Evolutionary conservation across 768 basidiomycete genomes (phyloP).

Genomic region (Tulasnella sp.): DNA sequence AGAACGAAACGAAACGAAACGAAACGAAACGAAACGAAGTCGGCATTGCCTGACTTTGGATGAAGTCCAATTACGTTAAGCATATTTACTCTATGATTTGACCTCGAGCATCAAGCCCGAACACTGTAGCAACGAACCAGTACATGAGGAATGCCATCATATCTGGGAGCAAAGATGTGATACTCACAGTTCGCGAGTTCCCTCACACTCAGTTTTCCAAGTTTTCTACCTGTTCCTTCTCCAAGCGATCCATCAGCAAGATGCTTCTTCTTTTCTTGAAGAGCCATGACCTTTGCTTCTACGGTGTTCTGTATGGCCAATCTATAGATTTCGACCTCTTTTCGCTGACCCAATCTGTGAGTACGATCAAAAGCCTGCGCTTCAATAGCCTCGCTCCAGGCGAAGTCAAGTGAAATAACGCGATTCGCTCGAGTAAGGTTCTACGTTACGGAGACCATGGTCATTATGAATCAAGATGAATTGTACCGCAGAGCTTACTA

Average conservation of each 20-base stretch:
- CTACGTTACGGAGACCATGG: conserved; percentile 28
- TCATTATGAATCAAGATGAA: background rate
- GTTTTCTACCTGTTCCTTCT: conserved; percentile 2
- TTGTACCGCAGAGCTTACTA: conserved; percentile 23
- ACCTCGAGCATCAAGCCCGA: too few relatives aligned
- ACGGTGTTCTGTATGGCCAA: conserved; percentile 3
- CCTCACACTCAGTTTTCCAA: background rate
- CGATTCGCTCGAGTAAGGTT: conserved; percentile 53
- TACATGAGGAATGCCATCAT: too few relatives aligned
- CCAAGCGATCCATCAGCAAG: conserved; percentile 8
- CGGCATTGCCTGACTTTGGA: too few relatives aligned
- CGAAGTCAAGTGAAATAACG: conserved; percentile 47
- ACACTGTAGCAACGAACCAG: too few relatives aligned
- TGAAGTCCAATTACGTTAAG: too few relatives aligned
- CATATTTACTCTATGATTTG: too few relatives aligned
- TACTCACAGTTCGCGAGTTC: conserved; percentile 5
- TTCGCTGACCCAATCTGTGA: conserved; percentile 44
- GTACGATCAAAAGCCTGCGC: conserved; percentile 48
- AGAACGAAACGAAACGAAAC: too few relatives aligned
- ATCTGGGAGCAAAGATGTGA: too few relatives aligned
- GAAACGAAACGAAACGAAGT: too few relatives aligned
- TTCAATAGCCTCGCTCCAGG: conserved; percentile 38
- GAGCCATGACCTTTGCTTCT: background rate
- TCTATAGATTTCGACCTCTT: conserved; percentile 27
- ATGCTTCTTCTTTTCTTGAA: conserved; percentile 3